A percentile compares a stretch with the other conserved stretches of the same genome.
These are phyloP conservation scores for Effrenium voratum DNA, from an alignment of 73 alveolate genomes.

Conservation along the genomic window DNA sequence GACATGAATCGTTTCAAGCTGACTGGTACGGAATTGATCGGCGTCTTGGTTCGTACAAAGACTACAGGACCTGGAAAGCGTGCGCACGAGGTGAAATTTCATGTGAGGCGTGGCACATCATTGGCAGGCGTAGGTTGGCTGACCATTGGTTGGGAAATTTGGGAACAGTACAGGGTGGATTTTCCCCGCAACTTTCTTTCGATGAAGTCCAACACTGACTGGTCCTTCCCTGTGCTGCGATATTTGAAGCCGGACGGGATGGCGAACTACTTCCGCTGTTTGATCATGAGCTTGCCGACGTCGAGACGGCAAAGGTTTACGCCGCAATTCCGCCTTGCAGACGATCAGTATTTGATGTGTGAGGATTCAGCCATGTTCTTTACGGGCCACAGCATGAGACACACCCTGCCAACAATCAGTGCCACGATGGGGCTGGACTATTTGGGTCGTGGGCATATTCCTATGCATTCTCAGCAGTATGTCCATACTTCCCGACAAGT, in stretches of 20 bases:
- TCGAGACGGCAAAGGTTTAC: background rate
- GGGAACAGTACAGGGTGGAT: background rate
- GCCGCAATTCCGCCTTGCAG: background rate
- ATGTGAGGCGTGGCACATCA: background rate
- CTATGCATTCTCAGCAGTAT: background rate
- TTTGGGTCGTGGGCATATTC: background rate
- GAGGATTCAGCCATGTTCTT: background rate
- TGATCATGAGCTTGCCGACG: background rate
- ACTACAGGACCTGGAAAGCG: slow-evolving; percentile 19
- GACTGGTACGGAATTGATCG: background rate
- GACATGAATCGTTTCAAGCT: background rate
- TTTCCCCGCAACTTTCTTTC: no score
- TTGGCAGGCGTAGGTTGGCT: background rate
- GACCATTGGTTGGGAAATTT: background rate
- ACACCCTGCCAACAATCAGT: background rate
- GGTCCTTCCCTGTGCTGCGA: background rate
- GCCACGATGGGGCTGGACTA: background rate
- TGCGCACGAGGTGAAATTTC: background rate
- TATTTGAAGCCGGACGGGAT: background rate
- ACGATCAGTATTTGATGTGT: background rate
- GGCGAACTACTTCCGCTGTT: background rate
- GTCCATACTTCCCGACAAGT: background rate
- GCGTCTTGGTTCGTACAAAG: background rate
- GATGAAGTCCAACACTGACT: background rate
- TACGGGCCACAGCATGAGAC: background rate